These are phyloP conservation scores for Gentiana macrophylla DNA, from an alignment of 257 asterid genomes.

Conservation along the genomic window DNA sequence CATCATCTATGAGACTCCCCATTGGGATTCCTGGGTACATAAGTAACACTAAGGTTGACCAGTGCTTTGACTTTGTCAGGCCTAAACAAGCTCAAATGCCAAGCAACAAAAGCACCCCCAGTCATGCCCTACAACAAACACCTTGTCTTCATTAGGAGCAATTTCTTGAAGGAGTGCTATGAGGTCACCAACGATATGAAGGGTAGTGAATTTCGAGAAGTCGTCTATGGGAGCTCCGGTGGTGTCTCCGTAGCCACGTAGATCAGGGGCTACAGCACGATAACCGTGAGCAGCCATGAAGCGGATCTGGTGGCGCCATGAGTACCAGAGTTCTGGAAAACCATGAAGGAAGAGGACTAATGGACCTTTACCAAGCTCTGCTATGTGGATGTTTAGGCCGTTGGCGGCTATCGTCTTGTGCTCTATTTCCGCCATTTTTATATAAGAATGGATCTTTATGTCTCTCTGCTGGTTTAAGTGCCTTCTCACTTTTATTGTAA, in stretches of 20 bases:
- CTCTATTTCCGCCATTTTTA: slow-evolving; percentile 43
- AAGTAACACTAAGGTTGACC: slow-evolving; percentile 50
- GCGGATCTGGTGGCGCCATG: slow-evolving; percentile 82
- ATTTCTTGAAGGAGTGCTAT: slow-evolving; percentile 42
- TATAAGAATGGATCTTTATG: too few species aligned
- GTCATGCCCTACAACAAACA: slow-evolving; percentile 82
- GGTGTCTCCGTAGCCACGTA: slow-evolving; percentile 75
- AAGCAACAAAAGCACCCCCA: slow-evolving; percentile 74
- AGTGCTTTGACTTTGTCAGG: slow-evolving; percentile 58
- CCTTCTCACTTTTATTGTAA: too few species aligned
- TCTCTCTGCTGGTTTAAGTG: too few species aligned
- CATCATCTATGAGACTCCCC: slow-evolving; percentile 16
- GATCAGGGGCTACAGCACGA: slow-evolving; percentile 61
- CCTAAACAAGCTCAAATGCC: slow-evolving; percentile 55
- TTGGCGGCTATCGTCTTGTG: slow-evolving; percentile 39
- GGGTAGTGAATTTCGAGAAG: slow-evolving; percentile 37
- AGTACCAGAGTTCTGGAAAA: slow-evolving; percentile 86
- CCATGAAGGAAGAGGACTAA: slow-evolving; percentile 71
- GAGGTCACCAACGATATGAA: slow-evolving; percentile 66
- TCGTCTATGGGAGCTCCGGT: slow-evolving; percentile 52
- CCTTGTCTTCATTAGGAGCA: slow-evolving; percentile 33
- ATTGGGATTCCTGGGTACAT: slow-evolving; percentile 28
- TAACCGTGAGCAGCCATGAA: slow-evolving; percentile 63
- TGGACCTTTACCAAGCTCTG: slow-evolving; percentile 70
- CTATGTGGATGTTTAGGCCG: slow-evolving; percentile 63